Conservation (phyloP, 2,329 filamentous ascomycete genomes). For the Xylariaceae sp. region DNA sequence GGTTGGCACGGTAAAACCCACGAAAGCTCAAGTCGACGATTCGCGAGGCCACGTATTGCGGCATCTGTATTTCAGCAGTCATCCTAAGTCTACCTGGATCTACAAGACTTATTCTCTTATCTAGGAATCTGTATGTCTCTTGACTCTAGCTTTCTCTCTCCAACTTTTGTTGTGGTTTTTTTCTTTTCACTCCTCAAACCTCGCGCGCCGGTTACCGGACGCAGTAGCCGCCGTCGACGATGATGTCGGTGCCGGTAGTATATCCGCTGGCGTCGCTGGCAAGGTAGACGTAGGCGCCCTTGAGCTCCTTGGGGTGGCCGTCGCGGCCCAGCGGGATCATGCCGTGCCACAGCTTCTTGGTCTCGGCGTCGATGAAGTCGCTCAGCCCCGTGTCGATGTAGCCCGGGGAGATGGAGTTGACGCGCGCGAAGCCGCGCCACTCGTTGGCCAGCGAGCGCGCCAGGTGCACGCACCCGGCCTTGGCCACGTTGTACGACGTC, state of each 20-base stretch:
- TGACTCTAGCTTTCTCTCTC: no score
- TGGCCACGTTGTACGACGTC: conserved; percentile 49
- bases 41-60: no score
- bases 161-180: no score
- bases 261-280: conserved; percentile 13
- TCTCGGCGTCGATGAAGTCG: conserved; percentile 8
- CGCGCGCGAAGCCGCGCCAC: conserved; percentile 49
- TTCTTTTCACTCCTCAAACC: background rate
- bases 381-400: conserved; percentile 41
- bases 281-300: conserved; percentile 13
- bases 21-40: no score
- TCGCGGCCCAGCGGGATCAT: conserved; percentile 13
- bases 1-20: no score
- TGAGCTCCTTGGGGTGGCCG: conserved; percentile 14
- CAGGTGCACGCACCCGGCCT: conserved; percentile 48
- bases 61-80: no score
- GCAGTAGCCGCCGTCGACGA: conserved; percentile 12
- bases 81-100: no score
- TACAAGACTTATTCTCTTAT: no score
- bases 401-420: conserved; percentile 46
- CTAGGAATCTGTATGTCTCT: no score
- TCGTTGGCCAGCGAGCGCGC: conserved; percentile 48
- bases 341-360: conserved; percentile 3
- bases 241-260: conserved; percentile 11
- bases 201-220: background rate